Evolutionary conservation across 108 stramenopile genomes (phyloP).

Genomic region (Mayamaea pseudoterrestris): DNA sequence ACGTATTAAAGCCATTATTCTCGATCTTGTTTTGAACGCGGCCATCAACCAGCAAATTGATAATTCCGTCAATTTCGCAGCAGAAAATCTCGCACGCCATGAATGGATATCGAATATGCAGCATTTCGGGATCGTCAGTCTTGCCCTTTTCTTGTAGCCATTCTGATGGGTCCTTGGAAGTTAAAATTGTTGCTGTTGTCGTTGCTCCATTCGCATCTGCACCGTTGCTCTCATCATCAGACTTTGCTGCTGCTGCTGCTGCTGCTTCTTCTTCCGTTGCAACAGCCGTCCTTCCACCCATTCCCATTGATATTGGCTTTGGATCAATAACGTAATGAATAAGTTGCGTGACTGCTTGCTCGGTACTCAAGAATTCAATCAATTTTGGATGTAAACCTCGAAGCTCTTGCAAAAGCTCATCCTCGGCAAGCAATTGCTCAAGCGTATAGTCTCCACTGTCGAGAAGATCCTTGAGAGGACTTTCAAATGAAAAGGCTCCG

Average conservation of each 20-base stretch:
- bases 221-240: not conserved
- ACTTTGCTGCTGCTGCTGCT: not conserved
- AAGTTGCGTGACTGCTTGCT: conserved; percentile 59
- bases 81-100: conserved; percentile 95
- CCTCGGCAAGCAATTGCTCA: conserved; percentile 78
- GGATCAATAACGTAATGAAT: conserved; percentile 43
- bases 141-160: conserved; percentile 10
- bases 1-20: not conserved
- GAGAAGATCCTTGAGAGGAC: conserved; percentile 82
- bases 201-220: not conserved
- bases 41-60: conserved; percentile 70
- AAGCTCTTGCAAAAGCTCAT: conserved; percentile 92
- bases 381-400: conserved; percentile 75
- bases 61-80: conserved; percentile 75
- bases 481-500: conserved; percentile 39
- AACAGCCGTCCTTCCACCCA: not conserved
- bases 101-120: conserved; percentile 78
- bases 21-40: not conserved
- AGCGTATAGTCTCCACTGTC: conserved; percentile 67
- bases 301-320: conserved; percentile 1
- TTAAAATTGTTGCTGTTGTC: not conserved
- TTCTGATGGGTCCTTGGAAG: conserved; percentile 3
- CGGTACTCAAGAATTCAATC: conserved; percentile 72
- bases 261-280: not conserved
- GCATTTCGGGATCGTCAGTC: conserved; percentile 27